phyloP scores from a whole-genome alignment of 768 basidiomycete species.

The Megacollybia marginata region DNA sequence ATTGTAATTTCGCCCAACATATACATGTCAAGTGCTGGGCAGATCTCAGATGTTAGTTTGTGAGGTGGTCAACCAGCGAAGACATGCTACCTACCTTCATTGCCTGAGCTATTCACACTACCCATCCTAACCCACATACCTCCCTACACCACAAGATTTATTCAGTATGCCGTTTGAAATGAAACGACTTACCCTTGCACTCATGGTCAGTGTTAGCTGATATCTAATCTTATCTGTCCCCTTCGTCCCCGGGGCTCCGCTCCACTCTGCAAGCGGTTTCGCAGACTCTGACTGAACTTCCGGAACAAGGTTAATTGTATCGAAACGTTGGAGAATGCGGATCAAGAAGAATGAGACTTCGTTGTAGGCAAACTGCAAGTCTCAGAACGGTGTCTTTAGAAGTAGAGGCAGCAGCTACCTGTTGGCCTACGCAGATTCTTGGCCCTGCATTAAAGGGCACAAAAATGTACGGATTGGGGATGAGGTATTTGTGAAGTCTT shows the following conservation, averaged over 20 bases:
- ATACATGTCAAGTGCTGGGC: too few species aligned
- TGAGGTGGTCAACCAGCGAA: too few species aligned
- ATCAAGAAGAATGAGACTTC: slow-evolving; percentile 43
- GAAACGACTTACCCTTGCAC: slow-evolving; percentile 25
- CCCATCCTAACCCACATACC: slow-evolving; percentile 40
- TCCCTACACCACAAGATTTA: slow-evolving; percentile 18
- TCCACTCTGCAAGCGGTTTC: slow-evolving; percentile 32
- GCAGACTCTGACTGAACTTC: slow-evolving; percentile 25
- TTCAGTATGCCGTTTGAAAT: neutral
- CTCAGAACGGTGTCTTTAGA: neutral
- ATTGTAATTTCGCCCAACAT: too few species aligned
- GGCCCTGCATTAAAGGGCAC: slow-evolving; percentile 36
- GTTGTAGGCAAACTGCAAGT: slow-evolving; percentile 32
- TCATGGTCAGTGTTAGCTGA: slow-evolving; percentile 28
- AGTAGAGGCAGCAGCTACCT: slow-evolving; percentile 6
- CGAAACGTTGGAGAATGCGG: slow-evolving; percentile 34
- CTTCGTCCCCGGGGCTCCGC: slow-evolving; percentile 19
- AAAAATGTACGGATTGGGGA: slow-evolving; percentile 33
- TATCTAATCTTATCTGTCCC: slow-evolving; percentile 25
- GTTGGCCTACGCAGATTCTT: slow-evolving; percentile 17
- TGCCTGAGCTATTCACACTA: slow-evolving; percentile 15
- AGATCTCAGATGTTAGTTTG: too few species aligned
- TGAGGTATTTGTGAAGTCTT: slow-evolving; percentile 24
- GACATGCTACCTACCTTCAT: too few species aligned
- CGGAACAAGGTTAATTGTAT: slow-evolving; percentile 19